Conservation (phyloP, 768 basidiomycete species). For the Pleurotus tuber-regium region DNA sequence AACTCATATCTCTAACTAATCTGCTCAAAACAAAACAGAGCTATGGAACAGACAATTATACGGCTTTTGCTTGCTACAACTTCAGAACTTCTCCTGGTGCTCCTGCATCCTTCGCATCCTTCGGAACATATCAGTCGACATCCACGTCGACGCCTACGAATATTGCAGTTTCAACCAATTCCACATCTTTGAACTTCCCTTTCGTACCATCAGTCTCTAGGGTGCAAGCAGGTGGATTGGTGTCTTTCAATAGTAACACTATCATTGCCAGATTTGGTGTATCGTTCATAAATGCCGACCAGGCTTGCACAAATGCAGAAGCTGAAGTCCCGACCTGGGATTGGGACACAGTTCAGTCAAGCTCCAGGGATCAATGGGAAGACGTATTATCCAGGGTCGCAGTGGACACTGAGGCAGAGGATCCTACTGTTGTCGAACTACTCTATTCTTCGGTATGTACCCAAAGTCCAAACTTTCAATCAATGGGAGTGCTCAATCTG, state of each 20-base stretch:
- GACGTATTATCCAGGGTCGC: constrained; percentile 36
- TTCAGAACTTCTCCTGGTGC: constrained; percentile 27
- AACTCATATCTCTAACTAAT: not conserved
- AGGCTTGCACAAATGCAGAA: constrained; percentile 59
- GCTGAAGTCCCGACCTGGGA: constrained; percentile 49
- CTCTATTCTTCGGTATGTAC: constrained; percentile 44
- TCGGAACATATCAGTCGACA: constrained; percentile 41
- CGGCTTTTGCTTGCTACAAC: constrained; percentile 47
- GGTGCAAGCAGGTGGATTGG: constrained; percentile 43
- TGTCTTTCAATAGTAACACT: constrained; percentile 33
- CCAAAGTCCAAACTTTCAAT: not conserved
- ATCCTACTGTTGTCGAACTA: constrained; percentile 40
- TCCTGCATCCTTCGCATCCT: constrained; percentile 21
- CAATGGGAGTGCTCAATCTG: not conserved
- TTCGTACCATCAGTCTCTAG: constrained; percentile 34
- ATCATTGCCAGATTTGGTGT: constrained; percentile 56
- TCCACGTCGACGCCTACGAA: constrained; percentile 29
- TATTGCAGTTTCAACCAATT: constrained; percentile 30
- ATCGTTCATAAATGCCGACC: constrained; percentile 48
- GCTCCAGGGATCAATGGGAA: constrained; percentile 40
- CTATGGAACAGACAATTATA: constrained; percentile 48
- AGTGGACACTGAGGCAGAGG: constrained; percentile 33
- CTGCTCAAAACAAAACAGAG: constrained; percentile 26
- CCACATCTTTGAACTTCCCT: constrained; percentile 33
- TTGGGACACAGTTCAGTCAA: constrained; percentile 37